Evolutionary conservation across 75 land plant species (phyloP).

Genomic region (Pinus albicaulis): DNA sequence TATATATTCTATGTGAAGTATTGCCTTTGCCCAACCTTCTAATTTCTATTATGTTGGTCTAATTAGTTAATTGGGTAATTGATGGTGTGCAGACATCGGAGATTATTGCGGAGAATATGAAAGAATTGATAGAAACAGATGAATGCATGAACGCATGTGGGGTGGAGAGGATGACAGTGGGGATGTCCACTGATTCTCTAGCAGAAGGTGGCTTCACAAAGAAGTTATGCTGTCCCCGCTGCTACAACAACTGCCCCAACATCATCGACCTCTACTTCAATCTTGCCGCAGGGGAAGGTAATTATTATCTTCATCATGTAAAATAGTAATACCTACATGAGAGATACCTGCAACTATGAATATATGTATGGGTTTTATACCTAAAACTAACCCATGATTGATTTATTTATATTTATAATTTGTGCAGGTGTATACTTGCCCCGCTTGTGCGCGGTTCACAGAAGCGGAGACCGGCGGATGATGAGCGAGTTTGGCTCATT

Average conservation of each 20-base stretch:
- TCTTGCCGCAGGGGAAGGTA: slow-evolving; percentile 75
- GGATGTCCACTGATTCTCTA: slow-evolving; percentile 63
- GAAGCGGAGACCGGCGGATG: slow-evolving; percentile 9
- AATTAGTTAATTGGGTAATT: no score
- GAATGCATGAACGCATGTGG: slow-evolving; percentile 59
- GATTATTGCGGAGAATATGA: slow-evolving; percentile 35
- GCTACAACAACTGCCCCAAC: slow-evolving; percentile 68
- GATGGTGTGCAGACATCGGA: slow-evolving; percentile 40
- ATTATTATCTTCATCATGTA: no score
- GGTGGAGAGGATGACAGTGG: slow-evolving; percentile 51
- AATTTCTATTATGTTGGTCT: no score
- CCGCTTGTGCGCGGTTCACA: slow-evolving; percentile 6
- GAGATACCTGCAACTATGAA: no score
- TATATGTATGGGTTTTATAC: no score
- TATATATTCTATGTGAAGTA: no score
- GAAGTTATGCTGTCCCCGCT: slow-evolving; percentile 52
- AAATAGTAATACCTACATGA: no score
- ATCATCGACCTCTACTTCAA: slow-evolving; percentile 64
- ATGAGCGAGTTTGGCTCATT: slow-evolving; percentile 6
- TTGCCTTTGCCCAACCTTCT: no score
- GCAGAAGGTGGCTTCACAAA: slow-evolving; percentile 34
- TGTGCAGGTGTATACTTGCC: slow-evolving; percentile 17
- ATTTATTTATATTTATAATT: not conserved
- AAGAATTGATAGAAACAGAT: slow-evolving; percentile 55
- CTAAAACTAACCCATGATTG: no score